These are phyloP conservation scores for Brettanomyces naardenensis DNA, from an alignment of 805 yeast species.

Conservation along the genomic window DNA sequence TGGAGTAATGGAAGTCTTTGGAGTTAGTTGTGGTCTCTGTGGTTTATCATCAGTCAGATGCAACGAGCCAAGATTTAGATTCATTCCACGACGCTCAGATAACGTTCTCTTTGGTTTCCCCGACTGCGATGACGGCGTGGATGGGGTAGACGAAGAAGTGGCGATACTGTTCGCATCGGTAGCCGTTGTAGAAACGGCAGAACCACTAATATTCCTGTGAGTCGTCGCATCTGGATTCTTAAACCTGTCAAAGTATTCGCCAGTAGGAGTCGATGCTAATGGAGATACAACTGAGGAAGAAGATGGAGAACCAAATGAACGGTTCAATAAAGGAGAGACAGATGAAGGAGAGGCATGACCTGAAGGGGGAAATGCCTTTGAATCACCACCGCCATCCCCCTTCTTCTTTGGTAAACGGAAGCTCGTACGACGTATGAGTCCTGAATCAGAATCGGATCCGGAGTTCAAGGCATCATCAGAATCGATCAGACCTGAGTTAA, in stretches of 20 bases:
- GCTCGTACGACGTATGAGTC: slow-evolving; percentile 18
- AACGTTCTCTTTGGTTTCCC: slow-evolving; percentile 33
- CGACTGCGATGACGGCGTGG: slow-evolving; percentile 1
- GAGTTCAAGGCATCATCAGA: neutral
- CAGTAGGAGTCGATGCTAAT: neutral
- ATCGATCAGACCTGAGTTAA: neutral
- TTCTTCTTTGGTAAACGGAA: slow-evolving; percentile 11
- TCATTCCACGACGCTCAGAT: slow-evolving; percentile 50
- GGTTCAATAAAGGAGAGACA: neutral
- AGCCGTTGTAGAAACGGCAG: neutral
- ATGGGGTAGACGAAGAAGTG: neutral
- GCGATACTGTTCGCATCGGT: neutral
- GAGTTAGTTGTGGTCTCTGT: neutral
- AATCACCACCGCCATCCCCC: neutral
- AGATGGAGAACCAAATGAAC: neutral
- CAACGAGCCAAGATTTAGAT: slow-evolving; percentile 29
- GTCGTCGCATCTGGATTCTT: no score
- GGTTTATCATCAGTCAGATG: neutral
- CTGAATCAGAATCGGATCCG: slow-evolving; percentile 2
- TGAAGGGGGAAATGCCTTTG: neutral
- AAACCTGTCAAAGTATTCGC: neutral
- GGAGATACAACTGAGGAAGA: neutral
- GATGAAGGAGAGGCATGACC: neutral
- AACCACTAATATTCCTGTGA: neutral
- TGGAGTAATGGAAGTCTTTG: neutral